Base-by-base conservation (phyloP, 495 filamentous ascomycete genomes). In the Aspergillus sclerotiicarbonarius region DNA sequence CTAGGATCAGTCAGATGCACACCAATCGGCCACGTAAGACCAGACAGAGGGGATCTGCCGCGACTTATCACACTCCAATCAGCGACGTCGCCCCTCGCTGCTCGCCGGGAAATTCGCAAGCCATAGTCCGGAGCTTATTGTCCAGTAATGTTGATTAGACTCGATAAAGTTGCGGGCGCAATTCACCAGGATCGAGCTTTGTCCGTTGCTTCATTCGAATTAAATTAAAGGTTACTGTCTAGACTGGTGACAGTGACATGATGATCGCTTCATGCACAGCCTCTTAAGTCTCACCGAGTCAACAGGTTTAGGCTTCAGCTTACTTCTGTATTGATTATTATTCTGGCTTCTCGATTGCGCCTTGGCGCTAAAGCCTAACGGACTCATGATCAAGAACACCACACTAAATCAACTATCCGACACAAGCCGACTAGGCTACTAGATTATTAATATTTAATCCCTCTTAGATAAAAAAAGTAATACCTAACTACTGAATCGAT, bases 131-230 rank as follows among this genome's bases (percentile, higher is more conserved):
- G 52, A 55, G 44, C 46, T 62, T 62, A 62, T 62, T 51, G 54
- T 51, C 60, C 60, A 62, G 60, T 62, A 33, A 54, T 15, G 51
- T 55, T 58, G n/a, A 50, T 37, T 33, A 8, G 15, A 41, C 55
- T 54, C 45, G 60, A 62, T 62, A 62, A 62, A 62, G 60, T 62
- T 62, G 51, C 57, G 57, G 52, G 46, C 51, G 57, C 51, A 51
- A 47, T 50, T 29, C n/a, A 51, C 37, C 37, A 60, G 59, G 60
- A 58, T 62, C 46, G 60, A 62, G 60, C 60, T 62, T 55, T 58
- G 55, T 51, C 60, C 59, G 41, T 43, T 29, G 18, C 18, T 47
- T 29, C 44, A 29, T 47, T 18, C 29, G 32, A 13, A 31, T 25
- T 50, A 47, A 47, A 47, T 29, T 47, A 47, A 47, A 46, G 35